Conservation (phyloP, 2,329 filamentous ascomycete genomes). For the Tolypocladium tundrense region DNA sequence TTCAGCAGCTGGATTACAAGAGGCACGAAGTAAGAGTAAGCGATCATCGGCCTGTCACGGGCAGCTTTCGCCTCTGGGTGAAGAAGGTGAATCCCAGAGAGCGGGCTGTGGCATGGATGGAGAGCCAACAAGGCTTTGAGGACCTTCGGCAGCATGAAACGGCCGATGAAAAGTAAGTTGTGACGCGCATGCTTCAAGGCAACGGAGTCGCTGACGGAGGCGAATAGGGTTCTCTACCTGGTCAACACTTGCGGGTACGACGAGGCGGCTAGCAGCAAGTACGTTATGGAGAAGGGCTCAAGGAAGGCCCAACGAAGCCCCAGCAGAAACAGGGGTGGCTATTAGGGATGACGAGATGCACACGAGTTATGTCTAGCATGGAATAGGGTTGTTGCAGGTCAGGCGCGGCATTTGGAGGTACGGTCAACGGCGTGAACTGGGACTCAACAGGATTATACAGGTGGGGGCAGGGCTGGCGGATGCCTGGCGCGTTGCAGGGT, state of each 20-base stretch:
- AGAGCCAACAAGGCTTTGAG: slow-evolving; percentile 66
- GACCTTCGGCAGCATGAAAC: slow-evolving; percentile 58
- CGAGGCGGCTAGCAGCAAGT: slow-evolving; percentile 34
- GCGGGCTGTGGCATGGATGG: slow-evolving; percentile 57
- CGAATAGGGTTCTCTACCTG: slow-evolving; percentile 37
- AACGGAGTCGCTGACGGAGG: slow-evolving; percentile 13
- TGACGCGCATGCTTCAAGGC: neutral
- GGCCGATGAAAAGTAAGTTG: slow-evolving; percentile 65
- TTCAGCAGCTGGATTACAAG: slow-evolving; percentile 80
- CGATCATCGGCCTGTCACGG: slow-evolving; percentile 89
- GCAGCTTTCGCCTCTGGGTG: slow-evolving; percentile 68
- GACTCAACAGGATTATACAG: neutral
- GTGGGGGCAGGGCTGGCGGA: neutral
- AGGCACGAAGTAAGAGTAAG: slow-evolving; percentile 84
- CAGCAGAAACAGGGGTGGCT: slow-evolving; percentile 9
- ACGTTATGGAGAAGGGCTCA: slow-evolving; percentile 31
- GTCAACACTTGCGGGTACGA: slow-evolving; percentile 44
- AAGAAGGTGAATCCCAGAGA: slow-evolving; percentile 68
- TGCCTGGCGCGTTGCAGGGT: neutral
- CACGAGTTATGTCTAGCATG: neutral
- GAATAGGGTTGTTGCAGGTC: neutral
- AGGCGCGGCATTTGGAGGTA: neutral
- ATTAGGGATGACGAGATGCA: slow-evolving; percentile 2
- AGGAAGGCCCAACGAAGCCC: slow-evolving; percentile 15
- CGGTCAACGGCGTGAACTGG: neutral